Conservation (phyloP, 805 yeast genomes). For the Zygotorulaspora danielsina region DNA sequence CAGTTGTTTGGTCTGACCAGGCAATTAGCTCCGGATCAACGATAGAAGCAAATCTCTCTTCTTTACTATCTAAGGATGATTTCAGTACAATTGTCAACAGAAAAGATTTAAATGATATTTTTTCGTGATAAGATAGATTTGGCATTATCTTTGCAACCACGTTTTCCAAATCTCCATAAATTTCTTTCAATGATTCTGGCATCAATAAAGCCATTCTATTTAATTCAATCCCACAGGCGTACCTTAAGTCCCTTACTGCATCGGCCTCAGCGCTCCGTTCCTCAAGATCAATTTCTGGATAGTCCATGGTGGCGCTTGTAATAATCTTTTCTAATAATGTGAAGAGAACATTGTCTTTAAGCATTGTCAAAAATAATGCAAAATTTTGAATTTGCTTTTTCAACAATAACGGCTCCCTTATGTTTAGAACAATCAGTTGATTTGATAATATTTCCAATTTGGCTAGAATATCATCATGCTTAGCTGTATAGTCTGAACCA, state of each 20-base stretch:
- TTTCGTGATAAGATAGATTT: conserved; percentile 82
- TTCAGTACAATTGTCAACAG: conserved; percentile 87
- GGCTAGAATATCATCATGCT: conserved; percentile 47
- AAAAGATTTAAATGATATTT: conserved; percentile 90
- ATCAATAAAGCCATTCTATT: conserved; percentile 90
- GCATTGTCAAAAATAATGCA: conserved; percentile 88
- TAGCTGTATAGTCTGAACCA: conserved; percentile 42
- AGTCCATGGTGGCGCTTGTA: conserved; percentile 78
- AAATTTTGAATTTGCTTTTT: conserved; percentile 86
- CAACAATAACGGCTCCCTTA: conserved; percentile 73
- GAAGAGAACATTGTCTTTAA: conserved; percentile 80
- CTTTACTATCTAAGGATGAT: conserved; percentile 66
- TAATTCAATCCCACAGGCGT: conserved; percentile 90
- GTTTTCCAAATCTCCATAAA: conserved; percentile 74
- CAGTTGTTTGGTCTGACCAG: conserved; percentile 90
- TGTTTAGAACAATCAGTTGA: conserved; percentile 65
- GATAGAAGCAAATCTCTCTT: conserved; percentile 72
- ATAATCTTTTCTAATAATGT: conserved; percentile 78
- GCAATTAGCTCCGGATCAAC: conserved; percentile 91
- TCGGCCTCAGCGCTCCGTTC: conserved; percentile 70
- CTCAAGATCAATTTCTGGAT: conserved; percentile 51
- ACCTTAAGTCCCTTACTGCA: conserved; percentile 77
- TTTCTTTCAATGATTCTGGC: conserved; percentile 83
- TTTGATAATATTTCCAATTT: conserved; percentile 69
- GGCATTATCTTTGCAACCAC: conserved; percentile 71